Evolutionary conservation across 225 moss, liverwort and hornwort genomes (phyloP).

Genomic region (Asterella californica): DNA sequence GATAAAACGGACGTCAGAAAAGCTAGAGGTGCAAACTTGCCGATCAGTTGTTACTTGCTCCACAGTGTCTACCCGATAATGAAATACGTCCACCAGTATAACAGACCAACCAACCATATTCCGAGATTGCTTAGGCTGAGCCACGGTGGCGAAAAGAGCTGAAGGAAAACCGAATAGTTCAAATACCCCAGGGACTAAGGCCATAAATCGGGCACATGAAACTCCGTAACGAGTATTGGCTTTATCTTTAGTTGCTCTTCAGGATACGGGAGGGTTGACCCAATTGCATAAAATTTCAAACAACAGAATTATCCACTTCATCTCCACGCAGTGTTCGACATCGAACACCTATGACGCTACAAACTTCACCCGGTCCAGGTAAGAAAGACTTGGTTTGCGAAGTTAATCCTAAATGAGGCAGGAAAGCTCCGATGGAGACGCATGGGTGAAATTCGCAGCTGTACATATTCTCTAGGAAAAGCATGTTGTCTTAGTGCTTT

Average conservation of each 20-base stretch:
- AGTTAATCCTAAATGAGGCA: neutral
- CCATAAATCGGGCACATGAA: neutral
- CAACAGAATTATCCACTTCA: neutral
- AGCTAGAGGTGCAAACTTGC: no score
- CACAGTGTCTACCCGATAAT: no score
- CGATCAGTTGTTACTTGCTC: no score
- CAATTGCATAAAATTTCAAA: neutral
- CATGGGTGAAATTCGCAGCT: neutral
- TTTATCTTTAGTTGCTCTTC: neutral
- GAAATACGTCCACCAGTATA: no score
- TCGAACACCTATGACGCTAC: neutral
- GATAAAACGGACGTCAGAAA: neutral
- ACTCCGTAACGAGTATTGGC: neutral
- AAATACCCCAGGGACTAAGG: neutral
- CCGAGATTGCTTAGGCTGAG: neutral
- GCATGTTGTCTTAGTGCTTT: neutral
- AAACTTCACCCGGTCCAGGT: neutral
- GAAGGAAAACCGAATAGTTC: neutral
- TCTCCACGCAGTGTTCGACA: no score
- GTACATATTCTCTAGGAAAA: neutral
- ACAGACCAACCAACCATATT: no score
- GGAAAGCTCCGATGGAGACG: neutral
- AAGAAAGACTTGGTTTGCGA: neutral
- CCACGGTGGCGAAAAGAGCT: neutral
- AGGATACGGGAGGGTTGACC: neutral